Percentiles rank a stretch among this genome's conserved stretches.
phyloP scores from a whole-genome alignment of 192 early-diverging fungal genomes.

The Entomortierella chlamydospora region DNA sequence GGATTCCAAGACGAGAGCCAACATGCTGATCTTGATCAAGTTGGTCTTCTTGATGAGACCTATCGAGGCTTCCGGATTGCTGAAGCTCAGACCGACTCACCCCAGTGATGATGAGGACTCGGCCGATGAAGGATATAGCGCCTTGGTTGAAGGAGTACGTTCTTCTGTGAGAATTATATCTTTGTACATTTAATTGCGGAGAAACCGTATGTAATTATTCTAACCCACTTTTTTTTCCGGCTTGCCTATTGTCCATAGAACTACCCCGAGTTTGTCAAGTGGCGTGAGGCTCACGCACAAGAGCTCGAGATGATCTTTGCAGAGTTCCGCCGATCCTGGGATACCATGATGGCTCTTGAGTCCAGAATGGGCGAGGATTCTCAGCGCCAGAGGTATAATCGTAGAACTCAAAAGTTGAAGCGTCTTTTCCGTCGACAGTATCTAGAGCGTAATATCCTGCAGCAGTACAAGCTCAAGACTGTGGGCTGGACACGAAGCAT shows the following conservation, averaged over 20 bases:
- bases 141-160: constrained; percentile 49
- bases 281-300: constrained; percentile 62
- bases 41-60: constrained; percentile 47
- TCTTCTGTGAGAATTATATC: too few species aligned
- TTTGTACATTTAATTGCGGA: too few species aligned
- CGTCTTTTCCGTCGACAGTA: constrained; percentile 55
- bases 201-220: too few species aligned
- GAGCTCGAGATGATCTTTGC: constrained; percentile 69
- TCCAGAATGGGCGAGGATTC: constrained; percentile 62
- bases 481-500: constrained; percentile 64
- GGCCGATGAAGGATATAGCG: constrained; percentile 47
- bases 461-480: constrained; percentile 66
- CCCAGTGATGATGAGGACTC: constrained; percentile 53
- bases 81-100: constrained; percentile 47
- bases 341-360: constrained; percentile 62
- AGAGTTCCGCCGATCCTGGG: constrained; percentile 71
- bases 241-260: constrained; percentile 54
- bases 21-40: constrained; percentile 63
- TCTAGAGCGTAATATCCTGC: constrained; percentile 60
- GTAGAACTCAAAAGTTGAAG: constrained; percentile 65
- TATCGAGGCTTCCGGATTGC: constrained; percentile 28
- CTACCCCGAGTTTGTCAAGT: constrained; percentile 63
- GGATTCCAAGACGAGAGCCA: constrained; percentile 52
- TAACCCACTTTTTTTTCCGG: not conserved
- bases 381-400: constrained; percentile 57